phyloP scores from a whole-genome alignment of 2,329 filamentous ascomycete genomes.

The Hyphodiscus sp. region DNA sequence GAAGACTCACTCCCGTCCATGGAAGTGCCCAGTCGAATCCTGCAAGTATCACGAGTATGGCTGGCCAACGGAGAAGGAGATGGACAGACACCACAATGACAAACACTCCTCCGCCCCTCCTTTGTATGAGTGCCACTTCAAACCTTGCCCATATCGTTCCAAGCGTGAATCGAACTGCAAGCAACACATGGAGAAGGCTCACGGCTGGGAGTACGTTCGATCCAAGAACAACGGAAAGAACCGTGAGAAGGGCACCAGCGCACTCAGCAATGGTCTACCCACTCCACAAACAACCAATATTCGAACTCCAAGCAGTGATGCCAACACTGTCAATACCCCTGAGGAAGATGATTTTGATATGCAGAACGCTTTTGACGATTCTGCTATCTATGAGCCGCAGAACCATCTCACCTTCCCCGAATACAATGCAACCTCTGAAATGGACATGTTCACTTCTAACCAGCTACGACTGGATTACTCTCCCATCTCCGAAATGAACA shows the following conservation, averaged over 20 bases:
- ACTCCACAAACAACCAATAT: conserved; percentile 52
- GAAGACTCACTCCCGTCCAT: conserved; percentile 94
- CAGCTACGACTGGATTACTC: conserved; percentile 24
- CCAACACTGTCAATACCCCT: conserved; percentile 22
- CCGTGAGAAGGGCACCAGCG: conserved; percentile 33
- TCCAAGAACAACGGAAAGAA: conserved; percentile 83
- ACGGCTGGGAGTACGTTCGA: conserved; percentile 83
- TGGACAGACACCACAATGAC: conserved; percentile 92
- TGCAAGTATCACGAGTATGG: conserved; percentile 90
- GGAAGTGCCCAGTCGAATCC: conserved; percentile 76
- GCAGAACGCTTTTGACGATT: conserved; percentile 10
- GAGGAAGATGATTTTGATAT: conserved; percentile 22
- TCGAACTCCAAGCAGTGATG: conserved; percentile 52
- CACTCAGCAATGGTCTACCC: conserved; percentile 37
- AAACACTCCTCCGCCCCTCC: conserved; percentile 78
- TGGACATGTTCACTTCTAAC: conserved; percentile 21
- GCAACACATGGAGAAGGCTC: conserved; percentile 97
- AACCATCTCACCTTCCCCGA: conserved; percentile 20
- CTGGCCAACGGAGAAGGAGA: conserved; percentile 97
- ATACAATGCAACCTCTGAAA: conserved; percentile 18
- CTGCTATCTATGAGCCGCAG: conserved; percentile 10
- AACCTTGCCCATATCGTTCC: conserved; percentile 84
- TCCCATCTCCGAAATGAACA: conserved; percentile 23
- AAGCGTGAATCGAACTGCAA: conserved; percentile 97
- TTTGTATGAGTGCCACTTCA: conserved; percentile 77